phyloP scores from a whole-genome alignment of 306 rosid genomes.

The Ceratonia siliqua region DNA sequence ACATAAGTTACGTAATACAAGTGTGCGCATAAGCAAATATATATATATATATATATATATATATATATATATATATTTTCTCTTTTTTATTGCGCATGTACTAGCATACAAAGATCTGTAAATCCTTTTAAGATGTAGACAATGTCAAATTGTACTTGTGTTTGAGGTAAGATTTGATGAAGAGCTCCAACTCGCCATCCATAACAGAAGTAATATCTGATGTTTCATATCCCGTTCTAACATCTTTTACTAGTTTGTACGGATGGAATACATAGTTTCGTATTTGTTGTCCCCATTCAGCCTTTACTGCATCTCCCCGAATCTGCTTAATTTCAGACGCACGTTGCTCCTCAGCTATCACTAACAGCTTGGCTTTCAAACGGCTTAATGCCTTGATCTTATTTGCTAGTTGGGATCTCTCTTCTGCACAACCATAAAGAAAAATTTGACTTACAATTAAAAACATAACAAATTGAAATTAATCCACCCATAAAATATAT shows the following conservation, averaged over 20 bases:
- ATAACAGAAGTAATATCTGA: constrained; percentile 80
- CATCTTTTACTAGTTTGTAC: constrained; percentile 92
- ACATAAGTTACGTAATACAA: not conserved
- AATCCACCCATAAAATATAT: no score
- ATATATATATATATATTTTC: no score
- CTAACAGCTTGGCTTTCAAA: constrained; percentile 87
- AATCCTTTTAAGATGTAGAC: constrained; percentile 20
- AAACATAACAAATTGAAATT: not conserved
- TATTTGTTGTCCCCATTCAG: constrained; percentile 99
- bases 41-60: no score
- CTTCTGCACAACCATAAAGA: constrained; percentile 59
- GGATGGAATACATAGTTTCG: constrained; percentile 96
- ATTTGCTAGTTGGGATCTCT: constrained; percentile 91
- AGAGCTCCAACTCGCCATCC: constrained; percentile 93
- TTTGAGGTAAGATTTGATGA: constrained; percentile 88
- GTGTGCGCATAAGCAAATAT: no score
- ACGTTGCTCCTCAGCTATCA: constrained; percentile 87
- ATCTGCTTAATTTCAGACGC: constrained; percentile 91
- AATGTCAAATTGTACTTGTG: constrained; percentile 58
- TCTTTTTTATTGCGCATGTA: not conserved
- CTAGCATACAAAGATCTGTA: not conserved
- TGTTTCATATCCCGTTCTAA: constrained; percentile 77
- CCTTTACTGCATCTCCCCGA: constrained; percentile 90
- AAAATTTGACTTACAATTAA: constrained; percentile 17
- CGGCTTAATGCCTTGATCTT: constrained; percentile 83